These are phyloP conservation scores for Echinochloa phyllopogon DNA, from an alignment of 176 grass and related monocot species.

Conservation along the genomic window DNA sequence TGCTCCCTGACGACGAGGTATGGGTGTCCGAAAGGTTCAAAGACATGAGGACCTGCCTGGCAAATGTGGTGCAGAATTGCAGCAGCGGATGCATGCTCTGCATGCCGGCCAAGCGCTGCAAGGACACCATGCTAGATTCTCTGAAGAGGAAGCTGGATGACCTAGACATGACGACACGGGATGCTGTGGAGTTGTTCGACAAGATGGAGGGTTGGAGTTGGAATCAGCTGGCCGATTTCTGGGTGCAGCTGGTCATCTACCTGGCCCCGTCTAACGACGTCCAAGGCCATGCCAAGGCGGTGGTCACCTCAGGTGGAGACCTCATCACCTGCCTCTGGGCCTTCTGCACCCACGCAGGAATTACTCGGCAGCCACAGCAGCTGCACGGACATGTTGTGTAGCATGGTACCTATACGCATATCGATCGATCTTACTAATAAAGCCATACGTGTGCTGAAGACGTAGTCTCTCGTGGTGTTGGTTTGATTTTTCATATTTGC, in stretches of 20 bases:
- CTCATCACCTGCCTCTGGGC: constrained; percentile 41
- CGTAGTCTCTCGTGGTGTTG: too few species aligned
- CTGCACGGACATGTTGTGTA: background rate
- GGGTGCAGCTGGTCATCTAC: constrained; percentile 25
- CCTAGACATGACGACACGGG: background rate
- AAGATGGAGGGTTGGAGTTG: background rate
- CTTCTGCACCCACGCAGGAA: constrained; percentile 36
- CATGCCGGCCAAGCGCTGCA: background rate
- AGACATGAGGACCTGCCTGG: background rate
- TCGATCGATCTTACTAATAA: background rate
- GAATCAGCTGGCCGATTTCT: background rate
- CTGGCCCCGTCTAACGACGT: constrained; percentile 22
- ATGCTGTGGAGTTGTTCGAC: background rate
- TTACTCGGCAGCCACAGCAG: background rate
- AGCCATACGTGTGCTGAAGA: too few species aligned
- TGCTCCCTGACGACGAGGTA: constrained; percentile 21
- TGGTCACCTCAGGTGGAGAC: background rate
- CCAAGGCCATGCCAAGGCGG: constrained; percentile 8
- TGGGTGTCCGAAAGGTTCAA: background rate
- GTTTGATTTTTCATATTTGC: too few species aligned
- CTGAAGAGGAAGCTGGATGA: background rate
- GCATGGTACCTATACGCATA: background rate
- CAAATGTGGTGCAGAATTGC: background rate
- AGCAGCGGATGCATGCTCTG: background rate
- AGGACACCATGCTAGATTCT: background rate